Evolutionary conservation across 192 early-diverging fungal genomes (phyloP), one percentile per base, ranked within the genome.

Genomic region (Gryganskiella cystojenkinii): DNA sequence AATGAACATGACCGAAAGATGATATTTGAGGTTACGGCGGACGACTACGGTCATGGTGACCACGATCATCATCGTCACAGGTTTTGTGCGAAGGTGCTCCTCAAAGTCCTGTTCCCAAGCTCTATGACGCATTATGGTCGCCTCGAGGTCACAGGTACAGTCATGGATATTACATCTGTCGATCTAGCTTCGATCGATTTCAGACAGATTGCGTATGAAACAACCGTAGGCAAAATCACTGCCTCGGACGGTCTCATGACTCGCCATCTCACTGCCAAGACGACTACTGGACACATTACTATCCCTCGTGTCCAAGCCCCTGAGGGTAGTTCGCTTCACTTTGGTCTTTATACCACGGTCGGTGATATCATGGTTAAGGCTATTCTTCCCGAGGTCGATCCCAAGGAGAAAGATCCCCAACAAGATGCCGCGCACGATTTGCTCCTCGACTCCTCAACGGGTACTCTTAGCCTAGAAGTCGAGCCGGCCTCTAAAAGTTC

Each of bases 61-160:
- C 31, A 51, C 35, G 22, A 54, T 14, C 64, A 56, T 14, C 43
- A 58, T 11, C 64, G 43, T 17, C 27, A 53, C 27, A 37, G 22
- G 49, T 57, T 67, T 30, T 67, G 64, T 34, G 64, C 30, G n/a
- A 35, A 24, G 9, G 15, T 67, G 20, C 30, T 49, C 22, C 52
- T 43, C 13, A 6, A n/a, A 11, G 34, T 67, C 31, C 7, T 57
- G 3, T 53, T 67, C 3, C 64, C 64, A 13, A 22, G 33, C 10
- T 10, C 42, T 13, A 24, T 67, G 15, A 47, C 55, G 15, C 25
- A 44, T 22, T 67, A 47, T 57, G 55, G 64, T 35, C 42, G 53
- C 42, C 55, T 67, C 20, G 19, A 28, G 19, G 42, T 67, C 22
- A 28, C 19, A 15, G 64, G 64, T 20, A 49, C 44, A 0, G 13